Percentiles rank a stretch among this genome's conserved stretches.
Conservation (phyloP, 306 rosid genomes). For the apple (Malus domestica) region ASM211411v1 NC_041802.1:21419001-21419500, state of each 20-base stretch:
- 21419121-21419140: conserved; percentile 94
- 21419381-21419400: conserved; percentile 81
- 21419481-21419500: not conserved
- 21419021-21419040: conserved; percentile 53
- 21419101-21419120: conserved; percentile 77
- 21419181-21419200: conserved; percentile 74
- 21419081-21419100: conserved; percentile 73
- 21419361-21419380: conserved; percentile 54
- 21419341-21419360: conserved; percentile 78
- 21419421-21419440: conserved; percentile 72
- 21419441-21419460: not conserved
- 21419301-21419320: not conserved
- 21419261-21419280: conserved; percentile 3
- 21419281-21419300: conserved; percentile 11
- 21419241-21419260: conserved; percentile 2
- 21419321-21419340: conserved; percentile 14
- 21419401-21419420: conserved; percentile 76
- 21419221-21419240: not conserved
- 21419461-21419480: conserved; percentile 9
- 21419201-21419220: conserved; percentile 16
- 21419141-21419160: conserved; percentile 76
- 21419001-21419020: not conserved
- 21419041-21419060: conserved; percentile 77
- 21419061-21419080: conserved; percentile 74
- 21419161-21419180: conserved; percentile 73